Base-by-base conservation (phyloP, 495 filamentous ascomycete species). In the Saxispiralis lemnorum region DNA sequence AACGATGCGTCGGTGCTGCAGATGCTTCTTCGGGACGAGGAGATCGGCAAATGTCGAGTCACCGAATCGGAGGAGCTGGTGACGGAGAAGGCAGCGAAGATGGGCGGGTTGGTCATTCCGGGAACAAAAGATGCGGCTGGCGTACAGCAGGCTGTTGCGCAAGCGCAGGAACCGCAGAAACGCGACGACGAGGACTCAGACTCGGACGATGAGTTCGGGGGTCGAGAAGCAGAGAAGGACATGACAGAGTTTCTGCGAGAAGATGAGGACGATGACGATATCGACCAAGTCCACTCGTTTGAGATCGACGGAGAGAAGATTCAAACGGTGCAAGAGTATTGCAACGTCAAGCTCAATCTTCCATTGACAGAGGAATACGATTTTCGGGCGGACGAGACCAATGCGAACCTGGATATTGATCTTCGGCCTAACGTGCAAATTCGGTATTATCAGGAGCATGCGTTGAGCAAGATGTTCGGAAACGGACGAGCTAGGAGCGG, bases 401-500 rank as follows among this genome's bases (percentile, higher is more conserved):
- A 96, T 54, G 71, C 86, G 0, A 92, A 81, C 36, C 66, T 96
- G 1, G 83, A 95, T 40, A 96, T 99, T 50, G 86, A 95, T 58
- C 65, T 93, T 36, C 78, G 76, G 55, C 84, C 86, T 1, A 75
- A 73, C 54, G 83, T 83, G 0, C 76, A 81, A 53, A 94, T 93
- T 53, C 78, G 85, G 56, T 77, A 73, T 50, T 96, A 96, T 54
- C 92, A 99, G 61, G 89, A 99, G 63, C 88, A 93, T 63, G 88
- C 83, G 51, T 68, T 99, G 21, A 86, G 81, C 63, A 96, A 99
- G 60, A 96, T 99, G 92, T 99, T 99, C 55, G 86, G 89, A 54
- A 99, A 99, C 56, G 87, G 86, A 43, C 75, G 89, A 57, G 86
- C 89, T 16, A 89, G 93, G 62, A 92, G 83, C 63, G 89, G 92